Conservation (phyloP, 2,329 filamentous ascomycete species). For the Colletotrichum sp. region DNA sequence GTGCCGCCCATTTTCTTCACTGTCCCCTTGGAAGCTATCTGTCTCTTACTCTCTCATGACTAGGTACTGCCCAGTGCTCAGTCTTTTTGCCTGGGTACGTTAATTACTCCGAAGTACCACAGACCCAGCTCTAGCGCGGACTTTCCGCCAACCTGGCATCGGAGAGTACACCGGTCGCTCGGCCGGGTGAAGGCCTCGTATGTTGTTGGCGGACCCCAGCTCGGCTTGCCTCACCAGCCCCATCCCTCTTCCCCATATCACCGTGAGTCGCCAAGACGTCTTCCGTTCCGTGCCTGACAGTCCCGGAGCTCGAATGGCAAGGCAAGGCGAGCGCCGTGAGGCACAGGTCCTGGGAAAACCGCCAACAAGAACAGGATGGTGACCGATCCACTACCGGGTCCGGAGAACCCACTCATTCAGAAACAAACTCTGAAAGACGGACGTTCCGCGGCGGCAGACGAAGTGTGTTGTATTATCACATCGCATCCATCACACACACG, state of each 20-base stretch:
- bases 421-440: slow-evolving; percentile 18
- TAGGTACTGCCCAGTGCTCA: neutral
- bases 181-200: neutral
- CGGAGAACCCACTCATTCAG: slow-evolving; percentile 15
- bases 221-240: neutral
- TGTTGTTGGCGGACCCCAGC: neutral
- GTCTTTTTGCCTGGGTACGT: neutral
- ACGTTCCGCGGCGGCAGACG: neutral
- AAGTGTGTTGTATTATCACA: neutral
- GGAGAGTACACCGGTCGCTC: slow-evolving; percentile 1
- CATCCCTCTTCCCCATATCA: neutral
- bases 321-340: neutral
- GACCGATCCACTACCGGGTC: neutral
- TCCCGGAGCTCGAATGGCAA: neutral
- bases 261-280: neutral
- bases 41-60: neutral
- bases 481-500: neutral
- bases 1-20: neutral
- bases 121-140: neutral
- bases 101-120: neutral
- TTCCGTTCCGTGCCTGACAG: slow-evolving; percentile 1
- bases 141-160: neutral
- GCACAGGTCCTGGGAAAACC: neutral
- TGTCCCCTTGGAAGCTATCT: neutral
- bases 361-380: neutral